Base-by-base conservation (phyloP, 1,139 yeast species). In the Suzukiozyma palmioleophila region DNA sequence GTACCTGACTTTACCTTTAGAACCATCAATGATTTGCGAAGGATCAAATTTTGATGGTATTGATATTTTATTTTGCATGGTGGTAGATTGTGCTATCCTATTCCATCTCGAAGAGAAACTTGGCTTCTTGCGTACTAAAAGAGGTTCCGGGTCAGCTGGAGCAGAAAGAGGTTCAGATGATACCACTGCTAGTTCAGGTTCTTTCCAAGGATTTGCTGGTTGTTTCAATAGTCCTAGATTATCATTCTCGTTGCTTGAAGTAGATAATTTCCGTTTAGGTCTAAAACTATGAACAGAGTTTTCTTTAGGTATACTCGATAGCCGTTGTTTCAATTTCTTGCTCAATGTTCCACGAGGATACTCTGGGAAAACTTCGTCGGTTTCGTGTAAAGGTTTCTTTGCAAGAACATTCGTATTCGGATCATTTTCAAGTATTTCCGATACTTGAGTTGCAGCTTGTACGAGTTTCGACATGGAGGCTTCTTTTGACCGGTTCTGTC, bases 1-100 rank as follows among this genome's bases (percentile, higher is more conserved):
- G 11, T 40, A 22, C 26, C 40, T 41, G 8, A 43, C 33, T 15
- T 34, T 32, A 9, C 33, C 29, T 21, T 29, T 33, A n/a, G 26
- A 24, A 2, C n/a, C 26, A 26, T 15, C 27, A 25, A 33, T 12
- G 10, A 26, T 21, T 33, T 33, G 36, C 8, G 29, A 9, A 8
- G 36, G 11, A 26, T 33, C 36, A 25, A 24, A 26, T 28, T 13
- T 28, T 3, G 10, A 3, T 12, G 36, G 30, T 13, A 33, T 16
- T 5, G 16, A 11, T 7, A 33, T 12, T 10, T 26, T 33, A n/a
- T 14, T 33, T 14, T 21, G n/a, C 8, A 14, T 25, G 25, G 30
- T 10, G 12, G 36, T 10, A 12, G 26, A 14, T 25, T 33, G 31
- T 8, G 31, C 10, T 11, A 26, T 33, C 11, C 26, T 26, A 16